A percentile compares a stretch with the other conserved stretches of the same genome.
phyloP scores from a whole-genome alignment of 768 basidiomycete genomes.

The Rhizopogon vinicolor region DNA sequence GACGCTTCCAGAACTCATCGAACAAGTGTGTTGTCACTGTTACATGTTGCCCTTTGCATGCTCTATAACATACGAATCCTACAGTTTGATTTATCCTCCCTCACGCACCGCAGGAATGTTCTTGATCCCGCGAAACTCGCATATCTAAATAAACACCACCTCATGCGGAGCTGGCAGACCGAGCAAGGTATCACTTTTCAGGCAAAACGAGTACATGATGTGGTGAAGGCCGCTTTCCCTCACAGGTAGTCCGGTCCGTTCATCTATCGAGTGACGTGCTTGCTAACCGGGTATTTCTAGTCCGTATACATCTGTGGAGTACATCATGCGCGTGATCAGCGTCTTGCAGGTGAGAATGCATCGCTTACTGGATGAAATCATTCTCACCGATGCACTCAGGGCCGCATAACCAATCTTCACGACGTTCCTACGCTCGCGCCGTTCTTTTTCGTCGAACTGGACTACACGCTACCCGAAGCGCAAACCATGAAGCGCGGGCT shows the following conservation, averaged over 20 bases:
- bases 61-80: background rate
- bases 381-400: constrained; percentile 32
- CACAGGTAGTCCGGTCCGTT: constrained; percentile 36
- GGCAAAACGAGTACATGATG: constrained; percentile 47
- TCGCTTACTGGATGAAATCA: background rate
- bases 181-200: constrained; percentile 48
- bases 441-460: constrained; percentile 76
- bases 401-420: constrained; percentile 62
- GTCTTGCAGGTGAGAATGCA: constrained; percentile 46
- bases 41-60: background rate
- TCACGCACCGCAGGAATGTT: constrained; percentile 82
- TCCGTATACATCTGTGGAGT: constrained; percentile 46
- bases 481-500: constrained; percentile 44
- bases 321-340: constrained; percentile 60
- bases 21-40: constrained; percentile 38
- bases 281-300: constrained; percentile 19
- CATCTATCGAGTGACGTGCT: background rate
- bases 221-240: constrained; percentile 56
- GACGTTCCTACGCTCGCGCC: constrained; percentile 68
- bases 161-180: constrained; percentile 52
- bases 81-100: constrained; percentile 69
- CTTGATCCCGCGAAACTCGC: constrained; percentile 78
- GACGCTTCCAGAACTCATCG: constrained; percentile 60
- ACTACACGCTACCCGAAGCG: constrained; percentile 53
- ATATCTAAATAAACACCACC: constrained; percentile 84